Base-by-base conservation (phyloP, 805 yeast genomes). In the Pichia thaimueangensis region DNA sequence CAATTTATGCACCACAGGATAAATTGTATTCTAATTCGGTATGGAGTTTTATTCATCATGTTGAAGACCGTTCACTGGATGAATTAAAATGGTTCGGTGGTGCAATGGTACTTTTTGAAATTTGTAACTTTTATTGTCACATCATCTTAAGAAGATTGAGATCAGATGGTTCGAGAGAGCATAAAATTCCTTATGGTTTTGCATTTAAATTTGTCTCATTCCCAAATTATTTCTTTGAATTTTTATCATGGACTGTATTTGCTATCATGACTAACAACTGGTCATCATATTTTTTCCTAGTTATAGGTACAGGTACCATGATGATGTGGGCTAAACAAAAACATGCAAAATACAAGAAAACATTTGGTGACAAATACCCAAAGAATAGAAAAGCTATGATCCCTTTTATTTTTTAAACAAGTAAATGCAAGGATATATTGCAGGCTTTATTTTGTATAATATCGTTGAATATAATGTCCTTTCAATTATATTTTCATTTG, bases 221-320 rank as follows among this genome's bases (percentile, higher is more conserved):
- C 62, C 98, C 98, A 51, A 93, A 93, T 68, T 93, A 93, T 63
- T 82, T 87, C 52, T 91, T 88, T 61, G 98, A 93, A 70, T 67
- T 76, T 34, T 64, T 82, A 52, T 70, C 80, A 1, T 93, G 96
- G 96, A 58, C 82, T 1, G 63, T 73, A 22, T 78, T 81, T 55
- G 76, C 91, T 17, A 45, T 87, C 22, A 68, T 87, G 57, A 80
- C 78, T 53, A 82, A 87, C 48, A 87, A 88, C 66, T 71, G 91
- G 75, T 73, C 88, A 28, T 74, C 91, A 25, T 71, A 80, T 58
- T 55, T 86, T 19, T 93, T 93, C 67, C 67, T 80, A 39, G 53
- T 69, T 16, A 86, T 86, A 37, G 82, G 93, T 37, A 68, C 84
- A 12, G 73, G 62, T 31, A 96, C 93, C 60, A 91, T 93, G 97